These are phyloP conservation scores for Periglandula ipomoeae DNA, from an alignment of 2,329 filamentous ascomycete species.

Conservation along the genomic window DNA sequence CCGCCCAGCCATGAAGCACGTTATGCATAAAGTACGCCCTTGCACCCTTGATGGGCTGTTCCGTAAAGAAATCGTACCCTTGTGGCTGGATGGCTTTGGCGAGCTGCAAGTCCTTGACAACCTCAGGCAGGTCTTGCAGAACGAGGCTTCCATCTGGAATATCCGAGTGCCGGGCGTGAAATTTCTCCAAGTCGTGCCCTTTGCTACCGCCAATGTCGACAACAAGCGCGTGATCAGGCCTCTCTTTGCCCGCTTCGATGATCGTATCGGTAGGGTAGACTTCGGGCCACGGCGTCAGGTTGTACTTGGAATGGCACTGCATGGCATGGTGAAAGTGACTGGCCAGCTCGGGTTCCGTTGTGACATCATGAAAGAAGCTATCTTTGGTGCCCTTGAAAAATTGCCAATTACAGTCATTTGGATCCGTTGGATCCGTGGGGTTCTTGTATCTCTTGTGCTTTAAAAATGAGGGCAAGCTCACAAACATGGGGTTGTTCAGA, in stretches of 20 bases:
- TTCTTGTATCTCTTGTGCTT: slow-evolving; percentile 24
- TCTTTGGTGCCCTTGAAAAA: slow-evolving; percentile 17
- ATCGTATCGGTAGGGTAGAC: slow-evolving; percentile 24
- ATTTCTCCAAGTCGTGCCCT: slow-evolving; percentile 27
- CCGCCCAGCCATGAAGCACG: slow-evolving; percentile 42
- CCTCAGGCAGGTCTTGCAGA: slow-evolving; percentile 24
- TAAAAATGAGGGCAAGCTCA: slow-evolving; percentile 22
- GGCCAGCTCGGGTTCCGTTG: slow-evolving; percentile 18
- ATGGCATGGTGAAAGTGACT: slow-evolving; percentile 26
- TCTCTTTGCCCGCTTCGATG: slow-evolving; percentile 13
- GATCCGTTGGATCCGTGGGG: slow-evolving; percentile 21
- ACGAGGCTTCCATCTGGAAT: slow-evolving; percentile 19
- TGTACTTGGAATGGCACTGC: slow-evolving; percentile 28
- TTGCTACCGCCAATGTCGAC: slow-evolving; percentile 28
- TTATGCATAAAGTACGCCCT: slow-evolving; percentile 35
- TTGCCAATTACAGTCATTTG: slow-evolving; percentile 27
- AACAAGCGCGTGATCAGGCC: slow-evolving; percentile 19
- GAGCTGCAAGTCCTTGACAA: slow-evolving; percentile 18
- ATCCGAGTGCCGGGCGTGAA: slow-evolving; percentile 18
- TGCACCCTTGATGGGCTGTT: slow-evolving; percentile 30
- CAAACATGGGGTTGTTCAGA: slow-evolving; percentile 22
- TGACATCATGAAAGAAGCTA: slow-evolving; percentile 24
- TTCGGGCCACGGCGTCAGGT: slow-evolving; percentile 27
- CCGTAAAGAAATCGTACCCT: slow-evolving; percentile 26
- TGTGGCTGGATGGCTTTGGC: slow-evolving; percentile 18